A percentile compares a stretch with the other conserved stretches of the same genome.
phyloP scores from a whole-genome alignment of 2,329 filamentous ascomycete species.

The Chaetomium strumarium region DNA sequence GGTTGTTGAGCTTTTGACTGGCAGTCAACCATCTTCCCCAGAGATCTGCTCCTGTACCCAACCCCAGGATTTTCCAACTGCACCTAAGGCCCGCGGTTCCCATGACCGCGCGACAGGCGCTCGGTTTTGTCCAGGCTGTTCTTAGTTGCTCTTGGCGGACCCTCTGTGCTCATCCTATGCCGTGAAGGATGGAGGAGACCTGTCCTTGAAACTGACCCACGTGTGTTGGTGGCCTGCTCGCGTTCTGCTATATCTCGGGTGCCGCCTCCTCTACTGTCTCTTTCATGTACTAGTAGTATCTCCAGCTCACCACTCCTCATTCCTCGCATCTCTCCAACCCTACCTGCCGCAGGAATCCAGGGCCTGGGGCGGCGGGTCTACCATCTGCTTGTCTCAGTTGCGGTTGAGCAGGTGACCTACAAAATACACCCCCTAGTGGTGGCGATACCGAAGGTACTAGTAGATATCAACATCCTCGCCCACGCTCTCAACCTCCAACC shows the following conservation, averaged over 20 bases:
- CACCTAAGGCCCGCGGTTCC: constrained; percentile 2
- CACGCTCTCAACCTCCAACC: neutral
- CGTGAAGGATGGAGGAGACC: neutral
- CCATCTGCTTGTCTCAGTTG: neutral
- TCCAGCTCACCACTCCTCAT: neutral
- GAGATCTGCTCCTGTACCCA: neutral
- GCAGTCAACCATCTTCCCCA: neutral
- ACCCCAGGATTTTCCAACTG: neutral
- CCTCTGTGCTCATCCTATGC: constrained; percentile 1
- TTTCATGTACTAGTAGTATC: too few relatives aligned
- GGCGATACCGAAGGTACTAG: neutral
- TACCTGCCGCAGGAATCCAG: neutral
- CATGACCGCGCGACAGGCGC: constrained; percentile 6
- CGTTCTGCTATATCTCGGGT: neutral
- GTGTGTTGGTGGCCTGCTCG: neutral
- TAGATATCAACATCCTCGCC: neutral
- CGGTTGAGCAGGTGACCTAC: neutral
- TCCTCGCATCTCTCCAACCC: neutral
- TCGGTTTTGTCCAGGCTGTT: neutral
- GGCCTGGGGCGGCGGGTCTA: neutral
- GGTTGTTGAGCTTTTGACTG: neutral
- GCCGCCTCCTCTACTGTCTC: neutral
- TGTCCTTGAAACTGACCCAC: neutral
- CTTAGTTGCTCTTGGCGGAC: constrained; percentile 9
- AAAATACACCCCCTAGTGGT: neutral